Evolutionary conservation across 495 filamentous ascomycete species (phyloP).

Genomic region (Sabuloglossum arenarium): DNA sequence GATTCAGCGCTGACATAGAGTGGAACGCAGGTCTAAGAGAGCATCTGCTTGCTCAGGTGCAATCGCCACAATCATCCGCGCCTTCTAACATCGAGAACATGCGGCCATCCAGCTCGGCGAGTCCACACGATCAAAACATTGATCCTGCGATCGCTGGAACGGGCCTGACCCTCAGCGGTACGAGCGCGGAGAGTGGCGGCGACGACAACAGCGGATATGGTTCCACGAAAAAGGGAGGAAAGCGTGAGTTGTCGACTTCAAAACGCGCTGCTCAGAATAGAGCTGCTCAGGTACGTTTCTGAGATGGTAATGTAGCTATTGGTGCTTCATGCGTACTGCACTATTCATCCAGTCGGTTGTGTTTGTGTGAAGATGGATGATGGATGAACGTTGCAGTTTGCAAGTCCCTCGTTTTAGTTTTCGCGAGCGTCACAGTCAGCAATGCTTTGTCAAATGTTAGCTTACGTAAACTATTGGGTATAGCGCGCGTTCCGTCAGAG

Average conservation of each 20-base stretch:
- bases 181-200: constrained; percentile 7
- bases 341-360: background rate
- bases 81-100: constrained; percentile 16
- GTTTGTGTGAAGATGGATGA: background rate
- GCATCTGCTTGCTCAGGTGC: constrained; percentile 26
- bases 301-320: background rate
- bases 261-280: constrained; percentile 95
- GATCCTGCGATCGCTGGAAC: constrained; percentile 15
- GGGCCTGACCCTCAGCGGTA: constrained; percentile 1
- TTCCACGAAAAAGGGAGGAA: constrained; percentile 28
- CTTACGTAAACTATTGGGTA: constrained; percentile 8
- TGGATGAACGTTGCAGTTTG: background rate
- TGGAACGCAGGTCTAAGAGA: constrained; percentile 28
- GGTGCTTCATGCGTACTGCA: background rate
- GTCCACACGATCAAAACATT: constrained; percentile 22
- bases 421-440: background rate
- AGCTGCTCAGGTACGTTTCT: constrained; percentile 62
- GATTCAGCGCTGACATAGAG: background rate
- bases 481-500: constrained; percentile 94
- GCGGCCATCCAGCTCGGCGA: constrained; percentile 20
- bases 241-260: constrained; percentile 79
- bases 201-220: constrained; percentile 16
- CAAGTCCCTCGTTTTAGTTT: background rate
- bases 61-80: constrained; percentile 14
- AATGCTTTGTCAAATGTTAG: constrained; percentile 6